Percentiles rank a stretch among this genome's conserved stretches.
Conservation (phyloP, 2,329 filamentous ascomycete species). For the Onygena corvina region DNA sequence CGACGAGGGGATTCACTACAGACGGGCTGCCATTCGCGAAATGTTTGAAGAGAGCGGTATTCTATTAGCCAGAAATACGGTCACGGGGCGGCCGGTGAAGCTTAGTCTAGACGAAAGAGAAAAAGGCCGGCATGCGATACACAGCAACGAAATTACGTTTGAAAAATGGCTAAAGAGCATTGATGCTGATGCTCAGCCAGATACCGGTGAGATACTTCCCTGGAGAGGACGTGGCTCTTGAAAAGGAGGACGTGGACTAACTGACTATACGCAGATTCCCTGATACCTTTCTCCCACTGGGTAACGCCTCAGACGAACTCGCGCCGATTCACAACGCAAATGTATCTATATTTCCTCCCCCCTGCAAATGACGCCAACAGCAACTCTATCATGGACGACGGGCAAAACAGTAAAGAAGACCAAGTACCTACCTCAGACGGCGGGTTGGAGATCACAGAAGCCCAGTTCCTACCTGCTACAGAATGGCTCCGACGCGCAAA, state of each 20-base stretch:
- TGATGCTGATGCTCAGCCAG: constrained; percentile 33
- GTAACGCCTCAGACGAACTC: constrained; percentile 60
- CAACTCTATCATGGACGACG: constrained; percentile 21
- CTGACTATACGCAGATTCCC: constrained; percentile 22
- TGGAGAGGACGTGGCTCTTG: neutral
- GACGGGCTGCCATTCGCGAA: constrained; percentile 76
- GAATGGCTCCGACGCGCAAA: constrained; percentile 57
- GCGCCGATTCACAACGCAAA: constrained; percentile 82
- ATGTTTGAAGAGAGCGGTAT: constrained; percentile 94
- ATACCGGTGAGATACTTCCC: constrained; percentile 42
- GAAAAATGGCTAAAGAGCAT: constrained; percentile 46
- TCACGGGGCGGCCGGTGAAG: constrained; percentile 44
- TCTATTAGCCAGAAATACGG: constrained; percentile 49
- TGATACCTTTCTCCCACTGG: constrained; percentile 84
- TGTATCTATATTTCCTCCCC: constrained; percentile 89
- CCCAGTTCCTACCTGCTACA: constrained; percentile 58
- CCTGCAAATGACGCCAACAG: constrained; percentile 30
- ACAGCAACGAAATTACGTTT: constrained; percentile 55
- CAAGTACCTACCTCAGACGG: constrained; percentile 62
- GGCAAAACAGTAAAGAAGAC: constrained; percentile 42
- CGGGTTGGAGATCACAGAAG: constrained; percentile 58
- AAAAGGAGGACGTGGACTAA: neutral
- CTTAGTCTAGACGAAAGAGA: constrained; percentile 51
- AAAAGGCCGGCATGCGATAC: constrained; percentile 54
- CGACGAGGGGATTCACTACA: constrained; percentile 58